These are phyloP conservation scores for Rosa hybrid DNA, from an alignment of 331 rosid species.

Conservation along the genomic window DNA sequence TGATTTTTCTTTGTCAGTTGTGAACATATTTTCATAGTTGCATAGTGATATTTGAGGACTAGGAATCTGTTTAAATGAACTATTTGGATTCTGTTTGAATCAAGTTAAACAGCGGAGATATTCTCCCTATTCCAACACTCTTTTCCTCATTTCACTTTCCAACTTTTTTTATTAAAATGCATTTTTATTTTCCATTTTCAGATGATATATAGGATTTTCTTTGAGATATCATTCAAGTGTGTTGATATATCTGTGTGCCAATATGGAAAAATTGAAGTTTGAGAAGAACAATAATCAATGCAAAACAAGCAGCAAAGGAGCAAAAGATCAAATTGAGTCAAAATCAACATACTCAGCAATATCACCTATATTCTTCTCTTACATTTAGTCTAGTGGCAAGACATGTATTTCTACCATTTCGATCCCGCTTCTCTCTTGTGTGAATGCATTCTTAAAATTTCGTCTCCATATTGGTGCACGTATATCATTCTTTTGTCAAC, in stretches of 20 bases:
- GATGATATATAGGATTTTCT: not conserved
- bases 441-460: not conserved
- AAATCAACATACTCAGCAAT: not conserved
- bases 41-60: too few species aligned
- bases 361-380: not conserved
- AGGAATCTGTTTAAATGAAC: too few species aligned
- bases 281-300: not conserved
- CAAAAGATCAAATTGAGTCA: not conserved
- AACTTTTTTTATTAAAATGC: too few species aligned
- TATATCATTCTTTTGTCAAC: not conserved
- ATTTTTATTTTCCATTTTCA: too few species aligned
- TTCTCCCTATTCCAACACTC: too few species aligned
- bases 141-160: too few species aligned
- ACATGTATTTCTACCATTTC: not conserved
- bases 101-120: too few species aligned
- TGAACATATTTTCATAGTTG: too few species aligned
- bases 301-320: not conserved
- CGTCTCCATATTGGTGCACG: not conserved
- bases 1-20: too few species aligned
- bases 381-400: not conserved
- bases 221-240: not conserved
- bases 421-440: not conserved
- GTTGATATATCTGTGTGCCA: too few species aligned
- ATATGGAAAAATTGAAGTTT: too few species aligned
- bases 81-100: too few species aligned